Base-by-base conservation (phyloP, 257 asterid genomes). In the Salvia splendens region DNA sequence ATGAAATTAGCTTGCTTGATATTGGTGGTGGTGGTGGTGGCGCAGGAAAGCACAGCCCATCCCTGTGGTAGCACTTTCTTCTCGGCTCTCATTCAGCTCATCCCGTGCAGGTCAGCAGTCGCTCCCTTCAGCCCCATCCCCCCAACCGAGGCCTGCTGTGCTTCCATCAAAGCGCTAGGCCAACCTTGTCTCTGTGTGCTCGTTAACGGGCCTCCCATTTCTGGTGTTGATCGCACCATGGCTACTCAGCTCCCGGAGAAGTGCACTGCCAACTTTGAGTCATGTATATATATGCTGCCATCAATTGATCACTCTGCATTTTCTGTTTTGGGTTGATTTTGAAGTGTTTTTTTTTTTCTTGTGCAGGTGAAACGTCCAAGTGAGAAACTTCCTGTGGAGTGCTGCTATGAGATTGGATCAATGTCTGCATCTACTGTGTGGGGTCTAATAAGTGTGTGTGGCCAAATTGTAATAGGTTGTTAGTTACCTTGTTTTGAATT, bases 141-240 rank as follows among this genome's bases (percentile, higher is more conserved):
- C 11, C 97, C 99, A 12, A 78, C 66, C 4, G 95, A 90, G 57
- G 83, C 92, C 47, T 93, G 99, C 73, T 93, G 99, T 38, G 88
- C 87, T 17, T 80, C 97, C 5, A 54, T 93, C 71, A 88, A 82
- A 78, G 94, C 92, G n/a, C 80, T 93, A 2, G 99, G 99, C 7
- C 99, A 93, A 84, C 89, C 99, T 20, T 93, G 97, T 35, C 76
- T 90, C 4, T 93, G 99, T 46, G 81, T 88, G 35, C 94, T 93
- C 12, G 76, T 90, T 40, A 93, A 82, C 54, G 99, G 99, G n/a
- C 99, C 99, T 55, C 95, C 99, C 1, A 88, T 93, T 60, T 77
- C 95, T 1, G 96, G 96, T 2, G 92, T 93, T 5, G 99, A 93
- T 61, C 87, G 97, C 4, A 58, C 46, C 80, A 77, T 80, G 77